Base-by-base conservation (phyloP, 176 grass and related monocot species). In the Cocos nucifera region DNA sequence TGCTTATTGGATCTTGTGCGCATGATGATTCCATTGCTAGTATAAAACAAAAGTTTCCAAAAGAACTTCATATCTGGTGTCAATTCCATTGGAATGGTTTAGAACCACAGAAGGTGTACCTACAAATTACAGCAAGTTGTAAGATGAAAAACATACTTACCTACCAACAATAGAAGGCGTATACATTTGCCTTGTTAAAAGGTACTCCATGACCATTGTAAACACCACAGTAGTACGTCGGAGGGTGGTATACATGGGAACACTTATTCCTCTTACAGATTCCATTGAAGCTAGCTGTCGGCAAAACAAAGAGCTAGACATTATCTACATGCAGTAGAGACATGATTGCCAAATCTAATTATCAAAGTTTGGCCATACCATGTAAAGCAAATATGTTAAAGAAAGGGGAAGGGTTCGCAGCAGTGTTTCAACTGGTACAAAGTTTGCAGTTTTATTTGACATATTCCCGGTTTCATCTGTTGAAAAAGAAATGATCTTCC, bases 181-280 rank as follows among this genome's bases (percentile, higher is more conserved):
- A 54, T 54, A 54, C 2, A 17, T n/a, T n/a, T 54, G 52, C n/a
- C 52, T 19, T 54, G 4, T 54, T n/a, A 54, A 6, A 54, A 54
- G 17, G 19, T 54, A 54, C 19, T 54, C 52, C 19, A 19, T 1
- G 17, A 54, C 19, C 52, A 54, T 54, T 54, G 52, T 54, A n/a
- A 54, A 54, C 52, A 54, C 52, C 52, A 54, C 52, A 54, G 52
- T 54, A 19, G 52, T 54, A 5, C 16, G 52, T 19, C 52, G 17
- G n/a, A 54, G 52, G 52, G 52, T 54, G 52, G 52, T 54, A 54
- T 54, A 20, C 52, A 54, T 54, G n/a, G 52, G 52, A 54, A 54
- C 52, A 54, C 15, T 54, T 54, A 54, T 19, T n/a, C n/a, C 52
- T 4, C 52, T 17, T 17, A 54, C 19, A 54, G 52, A 17, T 4